Evolutionary conservation across 2,329 filamentous ascomycete species (phyloP).

Genomic region (Xylaria polymorpha): DNA sequence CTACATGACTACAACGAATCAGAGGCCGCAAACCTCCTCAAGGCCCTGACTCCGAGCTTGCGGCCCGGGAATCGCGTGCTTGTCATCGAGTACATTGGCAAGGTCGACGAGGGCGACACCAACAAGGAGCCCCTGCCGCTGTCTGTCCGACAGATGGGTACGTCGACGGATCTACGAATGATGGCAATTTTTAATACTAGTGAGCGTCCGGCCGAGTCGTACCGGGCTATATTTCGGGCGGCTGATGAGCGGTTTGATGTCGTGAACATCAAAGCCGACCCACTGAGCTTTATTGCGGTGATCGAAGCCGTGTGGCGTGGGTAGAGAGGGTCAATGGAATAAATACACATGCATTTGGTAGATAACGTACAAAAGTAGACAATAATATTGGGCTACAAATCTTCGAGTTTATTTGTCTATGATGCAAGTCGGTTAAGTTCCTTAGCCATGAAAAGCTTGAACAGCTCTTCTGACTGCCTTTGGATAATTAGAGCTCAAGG

Average conservation of each 20-base stretch:
- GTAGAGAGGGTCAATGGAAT: conserved; percentile 9
- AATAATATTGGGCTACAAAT: neutral
- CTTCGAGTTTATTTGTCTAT: no score
- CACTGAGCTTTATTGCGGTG: conserved; percentile 52
- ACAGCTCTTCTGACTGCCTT: neutral
- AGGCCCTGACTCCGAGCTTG: conserved; percentile 57
- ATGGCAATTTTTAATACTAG: conserved; percentile 62
- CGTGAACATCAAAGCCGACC: conserved; percentile 51
- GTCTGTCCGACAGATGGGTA: conserved; percentile 55
- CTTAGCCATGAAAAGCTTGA: neutral
- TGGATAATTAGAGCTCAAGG: neutral
- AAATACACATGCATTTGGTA: neutral
- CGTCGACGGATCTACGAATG: conserved; percentile 61
- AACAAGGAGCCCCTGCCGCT: conserved; percentile 48
- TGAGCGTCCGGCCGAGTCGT: conserved; percentile 60
- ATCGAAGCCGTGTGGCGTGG: conserved; percentile 55
- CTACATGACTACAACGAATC: conserved; percentile 67
- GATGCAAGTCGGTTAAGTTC: neutral
- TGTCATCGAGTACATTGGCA: conserved; percentile 55
- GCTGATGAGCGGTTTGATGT: conserved; percentile 61
- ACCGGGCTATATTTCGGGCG: conserved; percentile 57
- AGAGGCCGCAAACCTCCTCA: conserved; percentile 55
- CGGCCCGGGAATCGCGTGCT: conserved; percentile 57
- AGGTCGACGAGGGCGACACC: conserved; percentile 46
- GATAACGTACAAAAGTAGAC: neutral